Evolutionary conservation across 2,329 filamentous ascomycete species (phyloP).

Genomic region (Geoglossum cookeanum): DNA sequence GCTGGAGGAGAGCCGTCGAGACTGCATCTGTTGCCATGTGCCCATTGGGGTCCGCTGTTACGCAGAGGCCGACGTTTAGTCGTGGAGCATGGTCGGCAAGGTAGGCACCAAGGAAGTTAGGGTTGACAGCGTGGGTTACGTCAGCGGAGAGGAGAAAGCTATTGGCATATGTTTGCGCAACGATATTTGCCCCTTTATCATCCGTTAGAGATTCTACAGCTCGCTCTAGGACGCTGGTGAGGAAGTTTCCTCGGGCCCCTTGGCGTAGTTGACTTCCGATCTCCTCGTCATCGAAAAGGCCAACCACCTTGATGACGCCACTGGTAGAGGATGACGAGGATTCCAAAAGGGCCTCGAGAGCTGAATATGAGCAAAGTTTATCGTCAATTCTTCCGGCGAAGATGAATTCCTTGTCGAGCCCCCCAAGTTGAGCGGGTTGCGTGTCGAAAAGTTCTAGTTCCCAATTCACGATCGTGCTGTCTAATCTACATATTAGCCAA

Average conservation of each 20-base stretch:
- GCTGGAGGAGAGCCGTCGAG: conserved; percentile 60
- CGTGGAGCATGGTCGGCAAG: conserved; percentile 70
- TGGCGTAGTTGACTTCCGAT: conserved; percentile 83
- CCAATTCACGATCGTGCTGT: conserved; percentile 74
- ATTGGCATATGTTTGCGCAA: conserved; percentile 72
- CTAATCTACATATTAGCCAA: conserved; percentile 6
- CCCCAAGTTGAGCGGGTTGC: conserved; percentile 67
- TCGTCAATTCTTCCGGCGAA: conserved; percentile 92
- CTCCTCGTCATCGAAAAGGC: conserved; percentile 94
- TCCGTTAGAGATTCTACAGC: conserved; percentile 49
- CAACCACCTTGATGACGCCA: conserved; percentile 69
- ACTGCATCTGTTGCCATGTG: conserved; percentile 93
- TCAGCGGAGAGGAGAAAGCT: conserved; percentile 87
- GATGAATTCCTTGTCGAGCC: conserved; percentile 82
- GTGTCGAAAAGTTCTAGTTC: conserved; percentile 88
- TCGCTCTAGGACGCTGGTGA: conserved; percentile 63
- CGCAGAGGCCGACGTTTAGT: conserved; percentile 69
- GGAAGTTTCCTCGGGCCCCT: conserved; percentile 76
- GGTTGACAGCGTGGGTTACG: conserved; percentile 85
- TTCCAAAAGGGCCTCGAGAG: conserved; percentile 63
- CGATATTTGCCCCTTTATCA: conserved; percentile 21
- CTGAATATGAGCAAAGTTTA: conserved; percentile 90
- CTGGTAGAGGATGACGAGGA: conserved; percentile 32
- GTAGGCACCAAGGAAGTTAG: conserved; percentile 76
- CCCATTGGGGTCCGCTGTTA: conserved; percentile 71